Evolutionary conservation across 23 red algal species (phyloP).

Genomic region (Agarophyton chilense): DNA sequence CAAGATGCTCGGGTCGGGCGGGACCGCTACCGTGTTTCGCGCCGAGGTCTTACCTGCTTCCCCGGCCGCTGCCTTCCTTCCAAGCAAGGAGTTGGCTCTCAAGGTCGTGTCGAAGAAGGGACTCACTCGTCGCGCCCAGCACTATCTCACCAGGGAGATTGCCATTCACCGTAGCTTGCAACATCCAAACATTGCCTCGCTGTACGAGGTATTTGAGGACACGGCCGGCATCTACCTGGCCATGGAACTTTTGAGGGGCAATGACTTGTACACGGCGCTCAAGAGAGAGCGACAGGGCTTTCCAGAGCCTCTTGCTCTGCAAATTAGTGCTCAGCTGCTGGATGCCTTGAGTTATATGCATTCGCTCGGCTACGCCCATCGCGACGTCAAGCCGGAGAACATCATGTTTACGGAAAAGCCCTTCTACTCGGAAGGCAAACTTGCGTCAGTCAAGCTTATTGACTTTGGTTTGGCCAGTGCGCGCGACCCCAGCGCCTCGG

Average conservation of each 20-base stretch:
- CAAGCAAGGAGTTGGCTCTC: slow-evolving; percentile 47
- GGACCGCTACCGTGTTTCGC: slow-evolving; percentile 64
- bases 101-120: slow-evolving; percentile 63
- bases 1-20: slow-evolving; percentile 63
- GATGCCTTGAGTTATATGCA: slow-evolving; percentile 85
- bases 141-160: slow-evolving; percentile 70
- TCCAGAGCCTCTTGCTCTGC: slow-evolving; percentile 19
- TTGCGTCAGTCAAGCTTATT: slow-evolving; percentile 56
- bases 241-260: slow-evolving; percentile 58
- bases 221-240: slow-evolving; percentile 57
- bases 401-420: slow-evolving; percentile 68
- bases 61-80: slow-evolving; percentile 3
- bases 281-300: slow-evolving; percentile 38
- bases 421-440: slow-evolving; percentile 1
- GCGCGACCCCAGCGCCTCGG: slow-evolving; percentile 44
- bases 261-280: slow-evolving; percentile 53
- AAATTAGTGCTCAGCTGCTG: slow-evolving; percentile 72
- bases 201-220: slow-evolving; percentile 75
- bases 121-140: slow-evolving; percentile 46
- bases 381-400: slow-evolving; percentile 93
- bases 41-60: slow-evolving; percentile 20
- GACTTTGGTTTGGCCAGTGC: slow-evolving; percentile 79
- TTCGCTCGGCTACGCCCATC: slow-evolving; percentile 69
- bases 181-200: slow-evolving; percentile 52
- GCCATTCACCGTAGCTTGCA: slow-evolving; percentile 45